Conservation (phyloP, 371 early-diverging fungal species). For the Mucor indicus region DNA sequence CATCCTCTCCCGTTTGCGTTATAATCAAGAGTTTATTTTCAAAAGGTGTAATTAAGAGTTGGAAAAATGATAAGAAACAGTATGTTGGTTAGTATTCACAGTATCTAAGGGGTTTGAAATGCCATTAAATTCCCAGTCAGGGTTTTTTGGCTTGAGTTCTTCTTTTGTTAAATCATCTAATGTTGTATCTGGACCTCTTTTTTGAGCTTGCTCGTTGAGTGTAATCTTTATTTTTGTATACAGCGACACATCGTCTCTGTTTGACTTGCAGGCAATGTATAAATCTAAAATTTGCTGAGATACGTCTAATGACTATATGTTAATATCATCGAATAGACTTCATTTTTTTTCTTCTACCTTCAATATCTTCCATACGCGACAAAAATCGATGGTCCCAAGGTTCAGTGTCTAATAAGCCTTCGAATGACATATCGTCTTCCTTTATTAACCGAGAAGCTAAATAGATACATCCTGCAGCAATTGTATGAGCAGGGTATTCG, state of each 20-base stretch:
- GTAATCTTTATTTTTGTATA: conserved; percentile 55
- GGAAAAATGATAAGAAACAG: conserved; percentile 46
- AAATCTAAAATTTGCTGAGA: conserved; percentile 57
- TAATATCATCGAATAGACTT: conserved; percentile 1
- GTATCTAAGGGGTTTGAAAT: conserved; percentile 28
- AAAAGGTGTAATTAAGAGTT: background rate
- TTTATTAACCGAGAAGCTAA: conserved; percentile 47
- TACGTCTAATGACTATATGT: conserved; percentile 36
- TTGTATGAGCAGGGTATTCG: conserved; percentile 61
- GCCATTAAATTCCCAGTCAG: conserved; percentile 29
- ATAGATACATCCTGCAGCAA: conserved; percentile 64
- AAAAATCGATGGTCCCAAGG: conserved; percentile 49
- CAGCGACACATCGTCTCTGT: conserved; percentile 31
- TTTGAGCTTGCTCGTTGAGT: conserved; percentile 48
- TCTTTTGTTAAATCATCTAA: conserved; percentile 27
- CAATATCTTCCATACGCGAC: conserved; percentile 51
- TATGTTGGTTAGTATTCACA: conserved; percentile 47
- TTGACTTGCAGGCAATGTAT: conserved; percentile 35
- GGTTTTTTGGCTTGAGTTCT: conserved; percentile 19
- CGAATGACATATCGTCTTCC: conserved; percentile 24
- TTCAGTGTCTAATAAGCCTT: conserved; percentile 16
- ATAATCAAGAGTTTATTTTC: too few relatives aligned
- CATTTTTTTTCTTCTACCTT: conserved; percentile 33
- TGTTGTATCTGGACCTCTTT: conserved; percentile 32
- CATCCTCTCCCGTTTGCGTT: too few relatives aligned